Percentiles rank a stretch among this genome's conserved stretches.
phyloP scores from a whole-genome alignment of 768 basidiomycete genomes.

The Paxillus rubicundulus region DNA sequence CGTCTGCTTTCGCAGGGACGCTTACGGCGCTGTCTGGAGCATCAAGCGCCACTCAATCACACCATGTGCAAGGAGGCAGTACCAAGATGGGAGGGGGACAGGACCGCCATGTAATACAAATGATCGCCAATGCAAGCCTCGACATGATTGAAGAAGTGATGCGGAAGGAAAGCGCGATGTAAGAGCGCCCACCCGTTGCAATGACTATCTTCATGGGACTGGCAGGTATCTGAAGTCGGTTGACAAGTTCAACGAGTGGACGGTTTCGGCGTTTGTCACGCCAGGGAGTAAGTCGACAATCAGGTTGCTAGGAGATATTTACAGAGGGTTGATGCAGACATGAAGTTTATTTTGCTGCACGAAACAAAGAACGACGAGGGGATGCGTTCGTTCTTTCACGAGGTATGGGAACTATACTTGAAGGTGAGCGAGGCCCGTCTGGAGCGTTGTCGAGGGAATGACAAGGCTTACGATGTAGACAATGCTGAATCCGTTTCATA shows the following conservation, averaged over 20 bases:
- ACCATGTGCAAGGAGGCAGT: conserved; percentile 59
- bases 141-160: conserved; percentile 94
- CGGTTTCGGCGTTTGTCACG: conserved; percentile 92
- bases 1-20: conserved; percentile 87
- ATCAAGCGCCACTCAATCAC: conserved; percentile 64
- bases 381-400: conserved; percentile 87
- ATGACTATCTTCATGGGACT: conserved; percentile 14
- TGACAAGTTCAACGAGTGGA: conserved; percentile 99
- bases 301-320: conserved; percentile 14
- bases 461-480: conserved; percentile 46
- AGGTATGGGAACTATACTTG: conserved; percentile 96
- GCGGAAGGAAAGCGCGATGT: conserved; percentile 80
- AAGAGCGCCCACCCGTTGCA: conserved; percentile 30
- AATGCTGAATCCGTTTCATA: conserved; percentile 94
- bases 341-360: conserved; percentile 92
- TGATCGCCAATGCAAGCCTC: conserved; percentile 96
- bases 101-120: conserved; percentile 94
- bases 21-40: conserved; percentile 85
- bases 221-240: conserved; percentile 91
- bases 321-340: conserved; percentile 51
- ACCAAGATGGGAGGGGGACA: conserved; percentile 76
- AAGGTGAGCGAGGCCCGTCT: conserved; percentile 63
- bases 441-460: neutral
- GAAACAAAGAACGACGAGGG: conserved; percentile 98
- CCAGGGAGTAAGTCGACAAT: conserved; percentile 72